phyloP scores from a whole-genome alignment of 495 filamentous ascomycete genomes.

The Talaromyces adpressus region DNA sequence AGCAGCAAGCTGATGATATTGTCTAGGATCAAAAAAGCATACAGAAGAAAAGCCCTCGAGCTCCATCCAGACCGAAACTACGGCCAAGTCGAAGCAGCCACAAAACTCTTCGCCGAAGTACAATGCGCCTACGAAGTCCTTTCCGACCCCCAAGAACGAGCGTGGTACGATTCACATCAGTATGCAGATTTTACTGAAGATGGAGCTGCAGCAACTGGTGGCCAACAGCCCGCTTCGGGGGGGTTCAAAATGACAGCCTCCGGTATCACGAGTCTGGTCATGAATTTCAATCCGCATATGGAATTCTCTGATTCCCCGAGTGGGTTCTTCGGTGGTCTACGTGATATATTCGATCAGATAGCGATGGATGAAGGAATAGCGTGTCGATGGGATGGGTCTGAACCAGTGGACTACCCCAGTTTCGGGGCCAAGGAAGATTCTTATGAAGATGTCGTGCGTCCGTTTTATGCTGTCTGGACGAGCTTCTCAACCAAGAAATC shows the following conservation, averaged over 20 bases:
- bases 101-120: conserved; percentile 78
- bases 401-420: conserved; percentile 59
- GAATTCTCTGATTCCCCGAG: conserved; percentile 66
- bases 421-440: conserved; percentile 67
- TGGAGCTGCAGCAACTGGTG: conserved; percentile 9
- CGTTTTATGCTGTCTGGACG: conserved; percentile 78
- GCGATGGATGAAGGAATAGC: conserved; percentile 74
- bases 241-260: conserved; percentile 57
- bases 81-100: conserved; percentile 75
- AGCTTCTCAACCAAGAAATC: conserved; percentile 76
- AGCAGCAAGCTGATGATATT: no score
- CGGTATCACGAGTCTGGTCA: conserved; percentile 66
- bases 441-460: conserved; percentile 63
- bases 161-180: conserved; percentile 96
- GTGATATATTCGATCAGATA: conserved; percentile 68
- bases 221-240: neutral
- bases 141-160: conserved; percentile 88
- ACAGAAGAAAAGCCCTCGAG: conserved; percentile 83
- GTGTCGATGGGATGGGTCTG: conserved; percentile 56
- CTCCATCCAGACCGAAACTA: conserved; percentile 94
- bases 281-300: conserved; percentile 67
- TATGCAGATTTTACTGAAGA: conserved; percentile 69
- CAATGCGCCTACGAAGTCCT: conserved; percentile 92
- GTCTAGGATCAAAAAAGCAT: conserved; percentile 73
- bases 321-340: conserved; percentile 78